Percentiles rank a stretch among this genome's conserved stretches.
Conservation (phyloP, 176 grass and related monocot species). For the Olyra latifolia region DNA sequence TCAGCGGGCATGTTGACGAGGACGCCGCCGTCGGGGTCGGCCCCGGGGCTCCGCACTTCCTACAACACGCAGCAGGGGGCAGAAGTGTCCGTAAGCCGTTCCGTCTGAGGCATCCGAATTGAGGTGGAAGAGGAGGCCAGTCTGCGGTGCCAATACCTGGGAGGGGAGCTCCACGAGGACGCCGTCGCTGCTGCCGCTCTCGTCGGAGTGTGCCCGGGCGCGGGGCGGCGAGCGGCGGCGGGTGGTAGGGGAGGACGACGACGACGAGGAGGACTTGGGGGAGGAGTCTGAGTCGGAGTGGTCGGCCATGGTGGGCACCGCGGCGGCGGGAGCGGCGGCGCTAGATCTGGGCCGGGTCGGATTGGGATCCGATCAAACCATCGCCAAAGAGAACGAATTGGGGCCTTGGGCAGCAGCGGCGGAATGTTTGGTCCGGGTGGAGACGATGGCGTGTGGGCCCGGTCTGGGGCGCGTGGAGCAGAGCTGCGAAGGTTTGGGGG, state of each 20-base stretch:
- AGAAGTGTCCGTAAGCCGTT: constrained; percentile 29
- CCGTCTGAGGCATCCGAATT: constrained; percentile 6
- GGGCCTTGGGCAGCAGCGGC: neutral
- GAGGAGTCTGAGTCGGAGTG: constrained; percentile 83
- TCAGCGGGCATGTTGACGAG: constrained; percentile 70
- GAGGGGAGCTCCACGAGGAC: constrained; percentile 93
- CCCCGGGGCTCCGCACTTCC: constrained; percentile 54
- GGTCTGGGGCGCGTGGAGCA: constrained; percentile 8
- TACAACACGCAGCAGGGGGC: constrained; percentile 16
- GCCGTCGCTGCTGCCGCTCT: constrained; percentile 92
- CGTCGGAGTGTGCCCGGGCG: constrained; percentile 63
- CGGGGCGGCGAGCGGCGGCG: constrained; percentile 43
- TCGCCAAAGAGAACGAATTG: constrained; percentile 28
- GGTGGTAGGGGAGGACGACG: constrained; percentile 33
- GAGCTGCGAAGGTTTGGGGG: neutral
- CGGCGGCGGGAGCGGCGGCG: constrained; percentile 25
- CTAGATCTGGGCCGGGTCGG: constrained; percentile 52
- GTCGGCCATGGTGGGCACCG: constrained; percentile 57
- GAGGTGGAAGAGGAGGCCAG: neutral
- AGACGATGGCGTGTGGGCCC: constrained; percentile 40
- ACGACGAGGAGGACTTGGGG: constrained; percentile 61
- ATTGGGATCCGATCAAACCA: constrained; percentile 52
- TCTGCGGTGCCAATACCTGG: constrained; percentile 36
- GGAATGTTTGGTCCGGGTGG: constrained; percentile 31
- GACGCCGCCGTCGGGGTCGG: constrained; percentile 64